A percentile compares a stretch with the other conserved stretches of the same genome.
Evolutionary conservation across 2,329 filamentous ascomycete genomes (phyloP).

Genomic region (Claviceps humidiphila): DNA sequence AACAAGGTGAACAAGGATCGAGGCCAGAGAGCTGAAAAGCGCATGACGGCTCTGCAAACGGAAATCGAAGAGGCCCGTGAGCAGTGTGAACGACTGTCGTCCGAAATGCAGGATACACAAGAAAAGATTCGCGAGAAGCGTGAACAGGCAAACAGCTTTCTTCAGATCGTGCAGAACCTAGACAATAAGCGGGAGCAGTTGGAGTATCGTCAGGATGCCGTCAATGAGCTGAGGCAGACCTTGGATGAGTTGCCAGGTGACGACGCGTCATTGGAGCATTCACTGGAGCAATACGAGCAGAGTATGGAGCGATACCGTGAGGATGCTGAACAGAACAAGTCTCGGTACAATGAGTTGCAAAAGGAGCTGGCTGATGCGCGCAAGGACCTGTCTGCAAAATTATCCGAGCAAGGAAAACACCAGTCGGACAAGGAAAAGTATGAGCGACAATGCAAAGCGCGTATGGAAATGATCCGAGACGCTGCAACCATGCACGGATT

Average conservation of each 20-base stretch:
- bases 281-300: slow-evolving; percentile 65
- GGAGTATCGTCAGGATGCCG: slow-evolving; percentile 53
- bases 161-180: slow-evolving; percentile 61
- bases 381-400: slow-evolving; percentile 35
- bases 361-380: slow-evolving; percentile 31
- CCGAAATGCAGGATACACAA: slow-evolving; percentile 48
- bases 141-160: slow-evolving; percentile 59
- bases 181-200: slow-evolving; percentile 65
- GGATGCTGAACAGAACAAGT: slow-evolving; percentile 48
- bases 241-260: slow-evolving; percentile 68
- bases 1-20: slow-evolving; percentile 76
- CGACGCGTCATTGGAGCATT: slow-evolving; percentile 60
- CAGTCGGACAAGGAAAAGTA: slow-evolving; percentile 80
- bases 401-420: slow-evolving; percentile 59
- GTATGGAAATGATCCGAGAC: slow-evolving; percentile 63
- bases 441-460: slow-evolving; percentile 61
- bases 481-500: slow-evolving; percentile 66
- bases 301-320: slow-evolving; percentile 52
- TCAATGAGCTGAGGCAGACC: slow-evolving; percentile 55
- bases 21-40: slow-evolving; percentile 58
- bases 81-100: slow-evolving; percentile 43
- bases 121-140: slow-evolving; percentile 51
- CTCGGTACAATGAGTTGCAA: slow-evolving; percentile 54
- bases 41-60: slow-evolving; percentile 47
- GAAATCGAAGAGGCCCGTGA: slow-evolving; percentile 51